Evolutionary conservation across 176 grass and related monocot genomes (phyloP), one percentile per base, ranked within the genome.

Genomic region (Paspalum notatum): DNA sequence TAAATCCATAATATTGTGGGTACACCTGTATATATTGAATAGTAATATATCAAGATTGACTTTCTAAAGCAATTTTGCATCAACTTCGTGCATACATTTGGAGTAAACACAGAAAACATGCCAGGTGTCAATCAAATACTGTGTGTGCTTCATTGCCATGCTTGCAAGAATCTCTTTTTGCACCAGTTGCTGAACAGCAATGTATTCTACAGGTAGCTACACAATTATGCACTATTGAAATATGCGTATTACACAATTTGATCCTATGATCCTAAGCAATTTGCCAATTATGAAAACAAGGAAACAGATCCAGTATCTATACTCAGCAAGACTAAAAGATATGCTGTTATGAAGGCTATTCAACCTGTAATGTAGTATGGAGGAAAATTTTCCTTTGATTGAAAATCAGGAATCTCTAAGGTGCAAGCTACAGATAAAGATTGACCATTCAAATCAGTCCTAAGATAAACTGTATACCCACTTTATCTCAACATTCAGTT

Each of bases 1-100:
- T 85, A 80, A 98, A 95, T n/a, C 90, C 95, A 86, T 98, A 98
- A 79, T 95, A 95, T 78, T 93, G 92, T 50, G 92, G 90, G 68
- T 91, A 95, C 37, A 98, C 86, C 95, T 98, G 79, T 48, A 89
- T 52, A 65, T 46, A 85, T 10, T 51, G 55, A 42, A 21, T 49
- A 72, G 48, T 24, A 32, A 32, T 32, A 32, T 13, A 78, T 79
- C 48, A 59, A 61, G 38, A 74, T 67, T 1, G 22, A 37, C 40
- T 77, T 71, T 46, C 15, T 26, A 62, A 17, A 64, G 50, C 16
- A 50, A 66, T 68, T n/a, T 79, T 18, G 18, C 37, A 65, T 27
- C 4, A 72, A 66, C 22, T 56, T 7, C 54, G 69, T 27, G 25
- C 15, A 32, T 61, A 47, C 15, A 78, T 18, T 14, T 39, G 43